Conservation (phyloP, 2,329 filamentous ascomycete species). For the Pyrenophora seminiperda region DNA sequence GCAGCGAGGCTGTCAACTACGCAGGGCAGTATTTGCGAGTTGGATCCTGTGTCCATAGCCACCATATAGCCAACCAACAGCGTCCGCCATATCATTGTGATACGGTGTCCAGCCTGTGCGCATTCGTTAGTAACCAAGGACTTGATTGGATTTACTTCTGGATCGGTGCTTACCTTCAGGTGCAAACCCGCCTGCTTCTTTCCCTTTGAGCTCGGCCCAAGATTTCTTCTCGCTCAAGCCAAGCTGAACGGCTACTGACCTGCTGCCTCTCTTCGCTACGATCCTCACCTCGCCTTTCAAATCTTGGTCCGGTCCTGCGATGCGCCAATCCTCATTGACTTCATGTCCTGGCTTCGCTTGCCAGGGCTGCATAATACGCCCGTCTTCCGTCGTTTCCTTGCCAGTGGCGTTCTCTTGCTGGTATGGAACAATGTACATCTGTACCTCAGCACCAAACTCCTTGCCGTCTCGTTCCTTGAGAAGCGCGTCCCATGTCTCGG, state of each 20-base stretch:
- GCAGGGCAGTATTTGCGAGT: constrained; percentile 35
- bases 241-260: constrained; percentile 31
- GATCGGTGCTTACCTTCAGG: constrained; percentile 37
- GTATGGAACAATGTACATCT: constrained; percentile 40
- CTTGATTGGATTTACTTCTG: too few species aligned
- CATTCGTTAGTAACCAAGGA: constrained; percentile 12
- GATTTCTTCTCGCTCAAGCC: constrained; percentile 33
- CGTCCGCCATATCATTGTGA: constrained; percentile 45
- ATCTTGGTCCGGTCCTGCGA: constrained; percentile 38
- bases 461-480: constrained; percentile 40
- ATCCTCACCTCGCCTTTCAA: constrained; percentile 42
- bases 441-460: constrained; percentile 36
- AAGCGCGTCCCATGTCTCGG: constrained; percentile 38
- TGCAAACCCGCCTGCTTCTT: constrained; percentile 29
- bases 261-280: constrained; percentile 37
- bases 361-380: constrained; percentile 34
- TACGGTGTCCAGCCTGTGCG: constrained; percentile 41
- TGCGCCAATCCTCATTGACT: constrained; percentile 33
- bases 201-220: constrained; percentile 42
- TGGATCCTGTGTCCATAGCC: constrained; percentile 41
- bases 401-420: constrained; percentile 20
- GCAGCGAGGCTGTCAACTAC: constrained; percentile 19
- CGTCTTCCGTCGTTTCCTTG: constrained; percentile 23
- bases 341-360: constrained; percentile 38
- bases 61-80: constrained; percentile 45